phyloP scores from a whole-genome alignment of 164 flowering plant species.

The Santalum album region DNA sequence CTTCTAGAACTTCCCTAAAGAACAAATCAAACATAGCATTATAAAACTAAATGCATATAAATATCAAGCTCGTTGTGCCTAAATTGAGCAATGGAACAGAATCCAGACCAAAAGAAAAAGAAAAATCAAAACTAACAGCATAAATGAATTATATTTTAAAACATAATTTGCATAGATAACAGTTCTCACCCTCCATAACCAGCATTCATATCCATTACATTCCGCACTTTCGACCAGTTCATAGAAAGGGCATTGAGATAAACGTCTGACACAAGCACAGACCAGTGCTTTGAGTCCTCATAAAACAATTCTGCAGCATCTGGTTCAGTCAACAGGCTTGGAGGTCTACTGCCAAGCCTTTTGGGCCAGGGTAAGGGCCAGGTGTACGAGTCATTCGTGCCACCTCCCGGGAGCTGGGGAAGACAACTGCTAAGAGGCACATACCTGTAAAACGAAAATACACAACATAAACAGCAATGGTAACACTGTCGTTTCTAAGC shows the following conservation, averaged over 20 bases:
- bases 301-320: slow-evolving; percentile 34
- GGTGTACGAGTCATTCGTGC: slow-evolving; percentile 11
- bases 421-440: slow-evolving; percentile 61
- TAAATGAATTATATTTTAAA: too few relatives aligned
- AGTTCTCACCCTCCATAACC: slow-evolving; percentile 83
- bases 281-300: slow-evolving; percentile 63
- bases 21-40: too few relatives aligned
- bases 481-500: background rate
- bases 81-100: too few relatives aligned
- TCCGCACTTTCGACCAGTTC: slow-evolving; percentile 73
- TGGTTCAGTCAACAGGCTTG: slow-evolving; percentile 34
- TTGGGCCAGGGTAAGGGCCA: slow-evolving; percentile 89
- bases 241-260: slow-evolving; percentile 50
- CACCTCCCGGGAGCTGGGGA: slow-evolving; percentile 35
- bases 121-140: too few relatives aligned
- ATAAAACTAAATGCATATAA: too few relatives aligned
- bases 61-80: too few relatives aligned
- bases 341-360: slow-evolving; percentile 64
- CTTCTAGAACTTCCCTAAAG: too few relatives aligned
- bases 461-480: background rate
- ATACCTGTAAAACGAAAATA: slow-evolving; percentile 46
- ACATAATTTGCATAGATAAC: background rate
- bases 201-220: slow-evolving; percentile 98
- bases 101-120: too few relatives aligned
- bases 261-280: slow-evolving; percentile 50